These are phyloP conservation scores for Angomonas ambiguus DNA, from an alignment of 208 protist species.

Conservation along the genomic window DNA sequence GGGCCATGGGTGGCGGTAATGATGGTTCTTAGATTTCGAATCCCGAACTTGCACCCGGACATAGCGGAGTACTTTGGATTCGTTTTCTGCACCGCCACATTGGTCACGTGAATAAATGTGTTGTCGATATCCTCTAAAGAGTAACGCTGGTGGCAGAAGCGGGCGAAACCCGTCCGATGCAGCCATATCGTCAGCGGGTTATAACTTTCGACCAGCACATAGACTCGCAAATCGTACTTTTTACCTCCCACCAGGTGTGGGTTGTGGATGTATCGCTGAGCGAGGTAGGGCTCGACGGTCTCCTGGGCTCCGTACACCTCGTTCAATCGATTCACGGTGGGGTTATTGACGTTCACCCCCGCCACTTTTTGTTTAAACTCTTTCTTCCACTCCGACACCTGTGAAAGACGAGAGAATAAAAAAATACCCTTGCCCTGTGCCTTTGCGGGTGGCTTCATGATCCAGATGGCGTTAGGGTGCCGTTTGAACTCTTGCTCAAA, in stretches of 20 bases:
- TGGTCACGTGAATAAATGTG: conserved; percentile 96
- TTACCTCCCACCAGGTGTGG: conserved; percentile 90
- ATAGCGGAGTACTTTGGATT: conserved; percentile 88
- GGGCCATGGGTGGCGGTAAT: conserved; percentile 85
- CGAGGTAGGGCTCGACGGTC: conserved; percentile 78
- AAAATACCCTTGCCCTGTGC: conserved; percentile 97
- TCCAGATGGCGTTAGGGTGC: conserved; percentile 89
- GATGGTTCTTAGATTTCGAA: conserved; percentile 70
- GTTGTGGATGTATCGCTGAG: conserved; percentile 89
- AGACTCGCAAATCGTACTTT: conserved; percentile 94
- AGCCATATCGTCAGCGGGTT: conserved; percentile 88
- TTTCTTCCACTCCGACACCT: conserved; percentile 92
- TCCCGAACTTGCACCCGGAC: conserved; percentile 82
- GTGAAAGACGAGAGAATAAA: conserved; percentile 94
- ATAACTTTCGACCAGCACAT: conserved; percentile 85
- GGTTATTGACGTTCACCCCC: not conserved
- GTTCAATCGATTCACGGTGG: not conserved
- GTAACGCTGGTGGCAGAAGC: conserved; percentile 92
- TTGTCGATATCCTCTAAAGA: conserved; percentile 89
- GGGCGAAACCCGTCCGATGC: conserved; percentile 88
- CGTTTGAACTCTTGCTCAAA: conserved; percentile 94
- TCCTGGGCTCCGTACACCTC: conserved; percentile 34
- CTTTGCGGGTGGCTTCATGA: conserved; percentile 96
- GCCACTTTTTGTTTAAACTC: conserved; percentile 69
- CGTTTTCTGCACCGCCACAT: conserved; percentile 96